Conservation (phyloP, 495 filamentous ascomycete genomes). For the Aspergillus panamensis region DNA sequence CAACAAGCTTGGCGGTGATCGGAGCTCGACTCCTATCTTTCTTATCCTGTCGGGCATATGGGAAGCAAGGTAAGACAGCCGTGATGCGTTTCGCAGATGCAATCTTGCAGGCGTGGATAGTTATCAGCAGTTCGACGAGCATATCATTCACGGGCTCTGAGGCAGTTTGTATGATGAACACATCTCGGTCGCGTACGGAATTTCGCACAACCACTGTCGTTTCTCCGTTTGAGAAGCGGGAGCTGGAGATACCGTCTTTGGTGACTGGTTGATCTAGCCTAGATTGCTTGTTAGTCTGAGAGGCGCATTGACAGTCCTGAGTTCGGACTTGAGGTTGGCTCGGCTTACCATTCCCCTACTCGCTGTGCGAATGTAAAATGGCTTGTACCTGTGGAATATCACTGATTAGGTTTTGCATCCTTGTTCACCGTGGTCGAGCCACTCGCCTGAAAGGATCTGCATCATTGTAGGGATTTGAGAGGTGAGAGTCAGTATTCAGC, state of each 20-base stretch:
- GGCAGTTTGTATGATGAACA: conserved; percentile 81
- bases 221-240: conserved; percentile 78
- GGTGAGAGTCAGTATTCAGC: no score
- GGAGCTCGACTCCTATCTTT: conserved; percentile 21
- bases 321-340: neutral
- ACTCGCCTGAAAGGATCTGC: neutral
- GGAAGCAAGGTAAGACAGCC: conserved; percentile 82
- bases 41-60: conserved; percentile 66
- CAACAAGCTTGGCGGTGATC: conserved; percentile 32
- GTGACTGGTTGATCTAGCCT: conserved; percentile 7
- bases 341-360: neutral
- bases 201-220: conserved; percentile 80
- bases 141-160: conserved; percentile 78
- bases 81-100: conserved; percentile 78
- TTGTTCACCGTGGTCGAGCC: neutral
- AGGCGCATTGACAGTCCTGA: neutral
- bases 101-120: conserved; percentile 81
- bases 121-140: conserved; percentile 82
- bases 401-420: neutral
- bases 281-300: neutral
- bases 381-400: neutral
- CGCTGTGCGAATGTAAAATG: neutral
- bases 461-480: neutral
- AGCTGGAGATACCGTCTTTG: conserved; percentile 61
- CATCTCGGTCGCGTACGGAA: conserved; percentile 82